A percentile compares a stretch with the other conserved stretches of the same genome.
phyloP scores from a whole-genome alignment of 2,329 filamentous ascomycete genomes.

The Talaromyces funiculosus region DNA sequence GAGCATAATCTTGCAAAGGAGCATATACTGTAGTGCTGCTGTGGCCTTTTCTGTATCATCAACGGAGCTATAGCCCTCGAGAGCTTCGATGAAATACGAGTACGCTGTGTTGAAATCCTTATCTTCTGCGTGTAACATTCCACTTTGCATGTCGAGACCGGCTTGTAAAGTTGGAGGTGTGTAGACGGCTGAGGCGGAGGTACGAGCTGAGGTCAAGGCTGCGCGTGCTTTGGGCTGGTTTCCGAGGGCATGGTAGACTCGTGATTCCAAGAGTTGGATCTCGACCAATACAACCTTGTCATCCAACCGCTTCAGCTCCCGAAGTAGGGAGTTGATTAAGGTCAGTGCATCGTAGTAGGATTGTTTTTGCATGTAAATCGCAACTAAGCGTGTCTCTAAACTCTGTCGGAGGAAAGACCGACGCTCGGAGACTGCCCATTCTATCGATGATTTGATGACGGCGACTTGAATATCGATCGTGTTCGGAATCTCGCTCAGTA shows the following conservation, averaged over 20 bases:
- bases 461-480: constrained; percentile 89
- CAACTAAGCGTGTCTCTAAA: constrained; percentile 90
- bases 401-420: constrained; percentile 96
- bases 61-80: constrained; percentile 92
- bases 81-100: constrained; percentile 98
- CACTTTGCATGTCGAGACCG: constrained; percentile 97
- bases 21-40: constrained; percentile 97
- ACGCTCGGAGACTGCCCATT: constrained; percentile 93
- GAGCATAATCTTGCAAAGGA: constrained; percentile 99
- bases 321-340: constrained; percentile 91
- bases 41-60: constrained; percentile 87
- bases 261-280: constrained; percentile 93
- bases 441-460: constrained; percentile 98
- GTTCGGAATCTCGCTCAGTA: constrained; percentile 89
- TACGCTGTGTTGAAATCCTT: constrained; percentile 98
- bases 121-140: constrained; percentile 97
- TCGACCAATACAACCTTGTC: constrained; percentile 98
- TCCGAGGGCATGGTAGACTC: constrained; percentile 93
- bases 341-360: constrained; percentile 95
- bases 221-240: constrained; percentile 95
- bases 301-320: constrained; percentile 94
- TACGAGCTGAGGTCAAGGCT: constrained; percentile 87
- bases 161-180: constrained; percentile 92
- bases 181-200: constrained; percentile 93
- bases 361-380: constrained; percentile 94